Evolutionary conservation across 169 alveolate species (phyloP), one percentile per base, ranked within the genome.

Genomic region (Cryptosporidium tyzzeri): DNA sequence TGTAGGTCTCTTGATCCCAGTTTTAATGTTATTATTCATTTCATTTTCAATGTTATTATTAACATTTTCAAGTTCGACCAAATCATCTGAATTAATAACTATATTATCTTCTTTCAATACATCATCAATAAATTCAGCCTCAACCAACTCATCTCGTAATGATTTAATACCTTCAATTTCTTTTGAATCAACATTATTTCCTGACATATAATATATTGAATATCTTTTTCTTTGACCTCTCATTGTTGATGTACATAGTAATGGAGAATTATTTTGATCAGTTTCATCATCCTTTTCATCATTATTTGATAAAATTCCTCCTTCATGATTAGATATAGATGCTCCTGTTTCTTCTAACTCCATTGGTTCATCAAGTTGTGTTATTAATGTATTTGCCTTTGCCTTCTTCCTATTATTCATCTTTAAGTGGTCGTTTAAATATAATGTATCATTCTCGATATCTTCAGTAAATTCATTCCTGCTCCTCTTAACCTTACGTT

Each of bases 101-200:
- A 21, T 6, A 10, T 55, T n/a, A 41, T 65, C 16, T 29, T 48
- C 26, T 2, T 35, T 18, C n/a, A 80, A 29, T 80, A 80, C 10
- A 14, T 80, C 89, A 14, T 80, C 89, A 62, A 61, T 80, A 39
- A 80, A 80, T 53, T 80, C 89, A 21, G 89, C 89, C 41, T 80
- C 89, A n/a, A 80, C 89, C 21, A 80, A 18, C 23, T 80, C 89
- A 65, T 80, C 89, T 80, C 62, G 89, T 29, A 80, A 80, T 80
- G 89, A 45, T 41, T 53, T 59, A 12, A 45, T 35, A 3, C 59
- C 89, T 8, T 29, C 37, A 23, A 18, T 65, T 7, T 18, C 23
- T 48, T 31, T 55, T 12, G 23, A 29, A 8, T 23, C 45, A 12
- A 12, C 8, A 29, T 39, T 39, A 35, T 80, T 80, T 21, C 89